phyloP scores from a whole-genome alignment of 805 yeast species.

The Candida khao-thaluensis region DNA sequence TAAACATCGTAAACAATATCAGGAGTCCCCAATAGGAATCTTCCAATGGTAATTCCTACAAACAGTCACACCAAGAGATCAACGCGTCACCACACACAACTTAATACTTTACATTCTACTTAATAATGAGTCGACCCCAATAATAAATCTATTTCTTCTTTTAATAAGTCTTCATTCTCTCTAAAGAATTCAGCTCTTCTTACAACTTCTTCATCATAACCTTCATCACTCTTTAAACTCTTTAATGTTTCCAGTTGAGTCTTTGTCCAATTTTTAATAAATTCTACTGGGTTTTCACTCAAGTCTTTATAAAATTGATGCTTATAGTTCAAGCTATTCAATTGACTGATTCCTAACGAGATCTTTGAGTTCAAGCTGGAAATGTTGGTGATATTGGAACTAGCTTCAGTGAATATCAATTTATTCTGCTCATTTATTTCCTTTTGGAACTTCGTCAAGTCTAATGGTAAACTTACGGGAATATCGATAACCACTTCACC shows the following conservation, averaged over 20 bases:
- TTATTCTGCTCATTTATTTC: conserved; percentile 38
- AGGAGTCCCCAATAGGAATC: too few species aligned
- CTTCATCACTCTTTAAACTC: conserved; percentile 85
- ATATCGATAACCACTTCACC: conserved; percentile 83
- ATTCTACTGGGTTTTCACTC: conserved; percentile 72
- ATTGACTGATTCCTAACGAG: conserved; percentile 49
- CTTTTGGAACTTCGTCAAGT: conserved; percentile 34
- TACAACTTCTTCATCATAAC: conserved; percentile 83
- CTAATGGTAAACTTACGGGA: conserved; percentile 42
- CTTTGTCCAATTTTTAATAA: conserved; percentile 69
- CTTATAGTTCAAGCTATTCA: conserved; percentile 58
- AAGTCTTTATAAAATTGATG: conserved; percentile 76
- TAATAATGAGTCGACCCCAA: conserved; percentile 55
- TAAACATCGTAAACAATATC: too few species aligned
- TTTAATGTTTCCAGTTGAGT: conserved; percentile 83
- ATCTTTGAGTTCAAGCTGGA: conserved; percentile 44
- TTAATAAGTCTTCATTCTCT: conserved; percentile 63
- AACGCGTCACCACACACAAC: too few species aligned
- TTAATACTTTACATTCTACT: neutral
- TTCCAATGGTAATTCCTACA: too few species aligned
- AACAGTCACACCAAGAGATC: too few species aligned
- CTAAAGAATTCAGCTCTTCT: conserved; percentile 78
- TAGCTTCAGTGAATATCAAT: conserved; percentile 40
- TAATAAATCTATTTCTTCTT: conserved; percentile 75
- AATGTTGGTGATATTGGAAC: conserved; percentile 44